Percentiles rank a stretch among this genome's conserved stretches.
These are phyloP conservation scores for Achaetomiella virescens DNA, from an alignment of 495 filamentous ascomycete species.

Conservation along the genomic window DNA sequence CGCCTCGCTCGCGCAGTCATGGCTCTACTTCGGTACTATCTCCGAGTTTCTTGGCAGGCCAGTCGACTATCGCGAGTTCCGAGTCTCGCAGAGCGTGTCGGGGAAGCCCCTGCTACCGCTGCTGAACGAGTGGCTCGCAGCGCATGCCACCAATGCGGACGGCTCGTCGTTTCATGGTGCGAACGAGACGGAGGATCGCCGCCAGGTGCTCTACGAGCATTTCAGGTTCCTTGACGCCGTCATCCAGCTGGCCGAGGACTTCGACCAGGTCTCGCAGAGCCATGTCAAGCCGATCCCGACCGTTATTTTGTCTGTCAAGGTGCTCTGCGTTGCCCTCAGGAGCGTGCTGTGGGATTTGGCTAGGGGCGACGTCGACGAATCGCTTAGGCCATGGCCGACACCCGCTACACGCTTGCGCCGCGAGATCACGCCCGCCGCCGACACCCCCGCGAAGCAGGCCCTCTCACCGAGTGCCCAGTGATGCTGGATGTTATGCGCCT, in stretches of 20 bases:
- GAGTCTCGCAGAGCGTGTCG: conserved; percentile 14
- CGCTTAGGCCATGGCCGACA: conserved; percentile 13
- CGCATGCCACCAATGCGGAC: background rate
- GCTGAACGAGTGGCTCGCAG: conserved; percentile 16
- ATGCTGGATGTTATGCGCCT: conserved; percentile 19
- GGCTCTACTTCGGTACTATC: conserved; percentile 24
- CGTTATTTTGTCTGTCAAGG: conserved; percentile 23
- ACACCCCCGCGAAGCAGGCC: conserved; percentile 3
- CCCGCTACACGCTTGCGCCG: conserved; percentile 5
- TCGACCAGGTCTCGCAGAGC: conserved; percentile 22
- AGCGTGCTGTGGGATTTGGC: conserved; percentile 16
- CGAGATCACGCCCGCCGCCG: conserved; percentile 9
- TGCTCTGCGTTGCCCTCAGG: conserved; percentile 18
- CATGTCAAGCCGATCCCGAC: conserved; percentile 20
- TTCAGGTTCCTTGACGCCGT: conserved; percentile 18
- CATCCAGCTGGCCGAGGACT: conserved; percentile 19
- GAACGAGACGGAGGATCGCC: background rate
- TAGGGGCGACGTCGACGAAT: conserved; percentile 9
- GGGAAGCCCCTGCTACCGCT: conserved; percentile 15
- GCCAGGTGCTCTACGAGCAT: conserved; percentile 14
- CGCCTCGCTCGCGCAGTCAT: conserved; percentile 22
- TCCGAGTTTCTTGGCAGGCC: conserved; percentile 23
- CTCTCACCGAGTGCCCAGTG: conserved; percentile 17
- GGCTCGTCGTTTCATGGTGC: background rate
- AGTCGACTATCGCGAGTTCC: conserved; percentile 19